Evolutionary conservation across 192 early-diverging fungal species (phyloP).

Genomic region (Entophlyctis luteolus): DNA sequence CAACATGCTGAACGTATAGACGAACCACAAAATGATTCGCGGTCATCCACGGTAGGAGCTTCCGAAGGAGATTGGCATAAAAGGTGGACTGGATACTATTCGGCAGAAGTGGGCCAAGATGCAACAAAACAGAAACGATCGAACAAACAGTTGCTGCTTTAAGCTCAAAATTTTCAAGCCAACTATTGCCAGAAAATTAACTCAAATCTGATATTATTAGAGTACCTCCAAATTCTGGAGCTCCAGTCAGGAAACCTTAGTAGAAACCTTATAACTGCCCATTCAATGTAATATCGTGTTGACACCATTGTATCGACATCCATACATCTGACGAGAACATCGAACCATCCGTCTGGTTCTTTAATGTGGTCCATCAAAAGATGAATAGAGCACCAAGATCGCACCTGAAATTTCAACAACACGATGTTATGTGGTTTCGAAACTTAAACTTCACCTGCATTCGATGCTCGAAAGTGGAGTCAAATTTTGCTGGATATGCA

Average conservation of each 20-base stretch:
- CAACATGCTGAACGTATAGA: slow-evolving; percentile 32
- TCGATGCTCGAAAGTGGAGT: slow-evolving; percentile 23
- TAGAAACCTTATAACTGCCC: slow-evolving; percentile 28
- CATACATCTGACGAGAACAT: slow-evolving; percentile 31
- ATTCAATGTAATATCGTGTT: slow-evolving; percentile 48
- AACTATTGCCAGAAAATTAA: slow-evolving; percentile 1
- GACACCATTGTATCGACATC: slow-evolving; percentile 41
- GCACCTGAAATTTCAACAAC: slow-evolving; percentile 28
- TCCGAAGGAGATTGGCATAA: slow-evolving; percentile 20
- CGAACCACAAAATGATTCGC: slow-evolving; percentile 42
- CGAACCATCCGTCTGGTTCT: slow-evolving; percentile 6
- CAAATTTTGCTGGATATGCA: slow-evolving; percentile 24
- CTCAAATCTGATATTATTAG: background rate
- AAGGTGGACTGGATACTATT: slow-evolving; percentile 17
- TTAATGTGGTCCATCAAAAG: slow-evolving; percentile 40
- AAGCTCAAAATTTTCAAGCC: slow-evolving; percentile 29
- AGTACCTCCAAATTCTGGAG: background rate
- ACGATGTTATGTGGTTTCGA: background rate
- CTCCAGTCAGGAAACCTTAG: background rate
- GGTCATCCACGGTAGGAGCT: slow-evolving; percentile 33
- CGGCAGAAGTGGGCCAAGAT: slow-evolving; percentile 32
- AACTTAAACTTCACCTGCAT: slow-evolving; percentile 7
- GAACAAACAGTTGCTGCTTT: slow-evolving; percentile 44
- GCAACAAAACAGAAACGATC: slow-evolving; percentile 37
- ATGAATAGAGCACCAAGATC: slow-evolving; percentile 46